A percentile compares a stretch with the other conserved stretches of the same genome.
Conservation (phyloP, 257 asterid genomes). For the Solanum appendiculatum region DNA sequence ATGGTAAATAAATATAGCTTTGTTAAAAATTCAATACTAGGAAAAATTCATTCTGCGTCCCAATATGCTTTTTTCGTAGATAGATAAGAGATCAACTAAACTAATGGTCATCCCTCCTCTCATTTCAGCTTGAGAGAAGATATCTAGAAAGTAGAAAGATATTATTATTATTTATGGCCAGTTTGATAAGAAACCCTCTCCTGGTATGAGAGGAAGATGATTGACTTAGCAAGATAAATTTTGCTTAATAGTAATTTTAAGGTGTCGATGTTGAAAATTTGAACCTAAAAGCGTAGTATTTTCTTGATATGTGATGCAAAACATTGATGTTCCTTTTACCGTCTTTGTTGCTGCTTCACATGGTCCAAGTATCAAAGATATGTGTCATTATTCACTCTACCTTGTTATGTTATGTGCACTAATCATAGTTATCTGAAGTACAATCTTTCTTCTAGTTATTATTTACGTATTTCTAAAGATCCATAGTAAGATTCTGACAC, state of each 20-base stretch:
- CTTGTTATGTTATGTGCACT: background rate
- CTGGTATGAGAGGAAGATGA: background rate
- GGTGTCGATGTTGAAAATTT: background rate
- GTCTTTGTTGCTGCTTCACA: background rate
- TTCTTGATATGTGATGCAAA: background rate
- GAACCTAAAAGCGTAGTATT: background rate
- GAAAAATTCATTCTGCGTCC: background rate
- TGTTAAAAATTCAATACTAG: background rate
- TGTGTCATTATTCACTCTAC: background rate
- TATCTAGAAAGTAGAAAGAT: background rate
- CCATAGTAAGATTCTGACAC: constrained; percentile 77
- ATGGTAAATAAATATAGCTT: background rate
- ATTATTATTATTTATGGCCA: background rate
- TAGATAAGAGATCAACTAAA: background rate
- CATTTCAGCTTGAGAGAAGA: background rate
- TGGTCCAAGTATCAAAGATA: background rate
- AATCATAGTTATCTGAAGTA: background rate
- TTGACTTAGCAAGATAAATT: background rate
- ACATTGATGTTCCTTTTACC: background rate
- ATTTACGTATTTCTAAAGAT: constrained; percentile 37
- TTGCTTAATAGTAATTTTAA: background rate
- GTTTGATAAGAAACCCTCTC: background rate
- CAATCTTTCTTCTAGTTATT: background rate
- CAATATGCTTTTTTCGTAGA: background rate
- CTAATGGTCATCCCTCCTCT: background rate